A percentile compares a stretch with the other conserved stretches of the same genome.
These are phyloP conservation scores for Rhamnella rubrinervis DNA, from an alignment of 331 rosid genomes.

Conservation along the genomic window DNA sequence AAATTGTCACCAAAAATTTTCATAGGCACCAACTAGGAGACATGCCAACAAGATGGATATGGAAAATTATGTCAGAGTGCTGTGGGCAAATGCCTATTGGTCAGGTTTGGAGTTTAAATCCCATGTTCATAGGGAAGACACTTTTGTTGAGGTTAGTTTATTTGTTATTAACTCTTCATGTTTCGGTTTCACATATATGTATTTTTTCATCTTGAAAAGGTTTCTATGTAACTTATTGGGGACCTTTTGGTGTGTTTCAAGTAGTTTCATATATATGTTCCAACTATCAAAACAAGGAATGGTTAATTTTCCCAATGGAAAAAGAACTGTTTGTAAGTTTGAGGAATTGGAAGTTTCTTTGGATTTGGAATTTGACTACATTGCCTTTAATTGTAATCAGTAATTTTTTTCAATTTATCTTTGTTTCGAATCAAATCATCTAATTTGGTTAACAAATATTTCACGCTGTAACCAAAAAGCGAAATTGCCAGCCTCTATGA, in stretches of 20 bases:
- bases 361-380: conserved; percentile 18
- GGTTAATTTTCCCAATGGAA: conserved; percentile 39
- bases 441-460: too few relatives aligned
- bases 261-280: conserved; percentile 33
- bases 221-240: conserved; percentile 28
- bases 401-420: too few relatives aligned
- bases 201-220: conserved; percentile 3
- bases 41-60: conserved; percentile 21
- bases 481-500: too few relatives aligned
- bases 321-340: conserved; percentile 32
- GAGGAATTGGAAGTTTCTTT: conserved; percentile 30
- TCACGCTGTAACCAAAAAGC: too few relatives aligned
- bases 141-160: conserved; percentile 40
- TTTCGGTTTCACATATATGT: conserved; percentile 12
- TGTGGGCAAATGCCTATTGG: conserved; percentile 16
- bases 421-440: too few relatives aligned
- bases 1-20: conserved; percentile 12
- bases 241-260: conserved; percentile 26
- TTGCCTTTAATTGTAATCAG: too few relatives aligned
- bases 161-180: conserved; percentile 26
- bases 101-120: conserved; percentile 6
- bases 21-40: conserved; percentile 20
- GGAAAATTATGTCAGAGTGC: conserved; percentile 9
- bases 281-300: conserved; percentile 13
- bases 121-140: conserved; percentile 34